These are phyloP conservation scores for Maudiozyma barnettii DNA, from an alignment of 805 yeast species.

Conservation along the genomic window DNA sequence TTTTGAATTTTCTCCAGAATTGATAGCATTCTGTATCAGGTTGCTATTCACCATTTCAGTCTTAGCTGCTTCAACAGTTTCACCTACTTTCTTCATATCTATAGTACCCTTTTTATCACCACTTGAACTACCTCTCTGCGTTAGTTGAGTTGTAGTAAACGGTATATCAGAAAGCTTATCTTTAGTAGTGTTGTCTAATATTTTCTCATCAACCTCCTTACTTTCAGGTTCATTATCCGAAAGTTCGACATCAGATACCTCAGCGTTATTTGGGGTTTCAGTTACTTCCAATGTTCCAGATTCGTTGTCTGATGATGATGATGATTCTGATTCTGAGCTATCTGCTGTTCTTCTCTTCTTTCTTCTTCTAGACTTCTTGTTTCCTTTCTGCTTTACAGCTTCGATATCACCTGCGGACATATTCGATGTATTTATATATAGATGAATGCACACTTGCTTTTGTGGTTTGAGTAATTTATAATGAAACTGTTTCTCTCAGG, in stretches of 20 bases:
- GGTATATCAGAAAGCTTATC: conserved; percentile 17
- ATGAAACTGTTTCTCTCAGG: too few relatives aligned
- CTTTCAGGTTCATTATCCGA: conserved; percentile 9
- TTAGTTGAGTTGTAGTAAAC: conserved; percentile 30
- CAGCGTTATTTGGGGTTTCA: conserved; percentile 13
- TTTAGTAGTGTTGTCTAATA: conserved; percentile 13
- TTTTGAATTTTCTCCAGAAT: background rate
- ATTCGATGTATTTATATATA: background rate
- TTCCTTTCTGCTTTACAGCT: conserved; percentile 10
- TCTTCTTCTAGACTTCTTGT: conserved; percentile 42
- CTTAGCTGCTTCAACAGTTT: conserved; percentile 24
- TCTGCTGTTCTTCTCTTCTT: conserved; percentile 82
- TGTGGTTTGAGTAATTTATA: too few relatives aligned
- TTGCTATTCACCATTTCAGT: conserved; percentile 1
- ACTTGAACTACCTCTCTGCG: conserved; percentile 13
- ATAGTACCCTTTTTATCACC: conserved; percentile 10
- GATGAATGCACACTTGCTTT: too few relatives aligned
- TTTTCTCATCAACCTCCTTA: conserved; percentile 7
- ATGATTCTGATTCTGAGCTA: conserved; percentile 41
- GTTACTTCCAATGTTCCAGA: conserved; percentile 5
- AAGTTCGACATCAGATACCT: conserved; percentile 28
- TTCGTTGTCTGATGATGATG: conserved; percentile 31
- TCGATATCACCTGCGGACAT: conserved; percentile 21
- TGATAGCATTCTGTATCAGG: background rate
- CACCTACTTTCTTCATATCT: conserved; percentile 26